A percentile compares a stretch with the other conserved stretches of the same genome.
phyloP scores from a whole-genome alignment of 345 rosid species.

The Citrus glauca region DNA sequence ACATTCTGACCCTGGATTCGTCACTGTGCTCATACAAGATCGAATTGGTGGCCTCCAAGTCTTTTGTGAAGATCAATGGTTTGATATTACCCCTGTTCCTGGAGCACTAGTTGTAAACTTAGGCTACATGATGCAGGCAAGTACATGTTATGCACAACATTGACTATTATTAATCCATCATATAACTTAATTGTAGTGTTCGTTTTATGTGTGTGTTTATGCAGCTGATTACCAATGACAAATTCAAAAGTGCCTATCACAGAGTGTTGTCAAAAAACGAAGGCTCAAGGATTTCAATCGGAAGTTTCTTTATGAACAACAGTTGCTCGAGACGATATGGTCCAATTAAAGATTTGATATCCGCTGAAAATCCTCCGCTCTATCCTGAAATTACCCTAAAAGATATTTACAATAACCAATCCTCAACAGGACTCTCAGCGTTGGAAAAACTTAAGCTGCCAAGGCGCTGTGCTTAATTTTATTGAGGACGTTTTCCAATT shows the following conservation, averaged over 20 bases:
- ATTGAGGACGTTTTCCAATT: too few species aligned
- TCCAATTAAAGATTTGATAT: background rate
- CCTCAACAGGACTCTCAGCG: too few species aligned
- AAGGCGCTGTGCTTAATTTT: too few species aligned
- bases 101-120: conserved; percentile 29
- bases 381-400: background rate
- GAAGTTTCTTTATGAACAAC: background rate
- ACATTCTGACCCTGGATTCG: conserved; percentile 27
- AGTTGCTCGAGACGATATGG: background rate
- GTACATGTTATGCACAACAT: background rate
- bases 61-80: conserved; percentile 24
- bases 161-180: too few species aligned
- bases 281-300: background rate
- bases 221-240: background rate
- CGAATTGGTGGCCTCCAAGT: conserved; percentile 39
- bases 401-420: too few species aligned
- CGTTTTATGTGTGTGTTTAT: background rate
- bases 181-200: too few species aligned
- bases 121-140: conserved; percentile 30
- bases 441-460: too few species aligned
- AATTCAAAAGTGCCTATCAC: background rate
- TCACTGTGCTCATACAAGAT: conserved; percentile 36
- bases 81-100: conserved; percentile 16
- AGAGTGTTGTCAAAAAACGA: background rate
- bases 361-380: background rate